Evolutionary conservation across 805 yeast genomes (phyloP), one percentile per base, ranked within the genome.

Genomic region (Suhomyces sp.): DNA sequence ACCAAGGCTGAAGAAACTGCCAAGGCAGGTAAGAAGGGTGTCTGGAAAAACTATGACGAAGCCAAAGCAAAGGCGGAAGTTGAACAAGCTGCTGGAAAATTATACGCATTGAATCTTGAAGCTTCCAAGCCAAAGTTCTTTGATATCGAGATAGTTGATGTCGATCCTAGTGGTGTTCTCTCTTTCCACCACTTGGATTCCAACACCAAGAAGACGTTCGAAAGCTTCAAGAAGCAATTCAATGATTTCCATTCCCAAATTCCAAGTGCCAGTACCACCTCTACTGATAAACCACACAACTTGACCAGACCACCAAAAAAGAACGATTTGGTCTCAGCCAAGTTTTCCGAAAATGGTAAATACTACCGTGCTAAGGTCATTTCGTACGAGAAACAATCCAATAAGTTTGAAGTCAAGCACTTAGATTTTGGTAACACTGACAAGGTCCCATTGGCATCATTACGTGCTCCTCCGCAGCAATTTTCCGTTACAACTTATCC

Each of bases 1-100:
- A 57, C 65, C 28, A 76, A 68, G 16, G 86, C 88, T 8, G 83
- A 85, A 57, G 77, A 70, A 19, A 53, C 52, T 7, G 95, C 96
- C 2, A 72, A 73, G 51, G 48, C 49, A 1, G 60, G 56, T 20
- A 72, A 70, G 47, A 55, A 69, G 46, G 95, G 95, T 11, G 30
- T 86, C 5, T 88, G 96, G 96, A 58, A 61, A 19, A 54, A 75
- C 45, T 82, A 74, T 51, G 79, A 70, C 36, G 70, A 72, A 4
- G 58, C 45, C 9, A 58, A 42, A 55, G 65, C 31, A 66, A 47
- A 60, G 23, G 66, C 54, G 3, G 63, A 58, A 37, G 58, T 50
- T 33, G 55, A 39, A 14, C 50, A 40, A 14, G 45, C 51, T 3
- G 38, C 39, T 16, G 46, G 42, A 2, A 44, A 53, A 35, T 33